Conservation (phyloP, 768 basidiomycete genomes). For the Macrolepiota albuminosa region DNA sequence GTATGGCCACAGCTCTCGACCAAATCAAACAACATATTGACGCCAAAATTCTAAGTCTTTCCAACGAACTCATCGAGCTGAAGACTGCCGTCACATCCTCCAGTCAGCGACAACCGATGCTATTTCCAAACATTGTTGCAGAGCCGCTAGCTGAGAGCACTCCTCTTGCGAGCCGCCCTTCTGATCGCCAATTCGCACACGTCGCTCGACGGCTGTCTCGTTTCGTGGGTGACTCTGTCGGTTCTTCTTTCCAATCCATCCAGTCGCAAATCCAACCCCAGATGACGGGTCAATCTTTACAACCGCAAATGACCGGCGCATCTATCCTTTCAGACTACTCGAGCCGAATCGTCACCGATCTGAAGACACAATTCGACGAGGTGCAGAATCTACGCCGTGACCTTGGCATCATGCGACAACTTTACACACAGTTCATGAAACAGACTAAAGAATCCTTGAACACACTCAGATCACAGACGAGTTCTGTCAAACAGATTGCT, state of each 20-base stretch:
- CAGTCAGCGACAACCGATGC: constrained; percentile 45
- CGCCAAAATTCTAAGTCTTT: constrained; percentile 75
- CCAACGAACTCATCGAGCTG: constrained; percentile 89
- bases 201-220: constrained; percentile 73
- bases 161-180: constrained; percentile 60
- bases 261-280: constrained; percentile 44
- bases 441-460: constrained; percentile 84
- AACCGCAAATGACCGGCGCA: constrained; percentile 72
- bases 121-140: constrained; percentile 40
- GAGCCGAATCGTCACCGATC: constrained; percentile 67
- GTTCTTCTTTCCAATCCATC: constrained; percentile 23
- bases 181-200: constrained; percentile 68
- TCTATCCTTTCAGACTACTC: constrained; percentile 72
- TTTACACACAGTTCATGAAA: constrained; percentile 92
- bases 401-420: constrained; percentile 87
- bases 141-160: constrained; percentile 64
- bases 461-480: constrained; percentile 76
- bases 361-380: constrained; percentile 92
- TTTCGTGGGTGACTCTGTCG: constrained; percentile 47
- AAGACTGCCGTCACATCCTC: constrained; percentile 51
- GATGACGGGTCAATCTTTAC: constrained; percentile 63
- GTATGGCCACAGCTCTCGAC: constrained; percentile 67
- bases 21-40: constrained; percentile 99
- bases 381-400: constrained; percentile 92
- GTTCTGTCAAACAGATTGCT: constrained; percentile 84